Evolutionary conservation across 164 flowering plant genomes (phyloP), one percentile per base, ranked within the genome.

Genomic region (Euptelea pleiosperma): DNA sequence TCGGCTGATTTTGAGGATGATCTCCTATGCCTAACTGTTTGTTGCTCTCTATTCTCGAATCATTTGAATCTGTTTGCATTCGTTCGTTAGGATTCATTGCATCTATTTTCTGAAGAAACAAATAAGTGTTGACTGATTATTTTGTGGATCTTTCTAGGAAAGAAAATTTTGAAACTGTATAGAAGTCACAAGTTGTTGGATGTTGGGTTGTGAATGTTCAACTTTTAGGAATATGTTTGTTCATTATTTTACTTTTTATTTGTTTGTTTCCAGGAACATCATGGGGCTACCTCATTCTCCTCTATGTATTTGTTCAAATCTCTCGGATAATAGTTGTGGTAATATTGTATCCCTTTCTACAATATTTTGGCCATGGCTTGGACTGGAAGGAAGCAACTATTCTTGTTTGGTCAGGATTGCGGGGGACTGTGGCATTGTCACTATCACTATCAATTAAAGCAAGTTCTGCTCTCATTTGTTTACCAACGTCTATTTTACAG

Each of bases 351-450:
- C 95, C 96, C 19, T 77, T 68, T 70, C 70, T 92, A 4, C 68
- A 69, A 2, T 80, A 79, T 61, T 84, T 87, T 77, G 98, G 96
- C 51, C 89, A 92, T 78, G 98, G 98, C 52, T 67, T 92, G 73
- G 91, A 92, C 43, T 87, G 91, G 95, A 89, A 80, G 72, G 98
- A 92, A 71, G 98, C 96, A 37, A 71, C 58, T 21, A 80, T 92
- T 62, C 86, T 92, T 52, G 75, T 70, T 31, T 92, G 98, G 98
- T 85, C 96, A 44, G 98, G 98, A 42, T 68, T 92, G 55, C 79
- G 98, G 59, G 96, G 98, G 39, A 96, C 95, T 37, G 96, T 92
- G 47, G 96, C 98, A 26, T 67, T 92, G 61, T 73, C 98, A 8
- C 86, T 92, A 35, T 85, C 98, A 24, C 66, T 92, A 6, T 89